Evolutionary conservation across 2,329 filamentous ascomycete genomes (phyloP).

Genomic region (Exophiala sideris): DNA sequence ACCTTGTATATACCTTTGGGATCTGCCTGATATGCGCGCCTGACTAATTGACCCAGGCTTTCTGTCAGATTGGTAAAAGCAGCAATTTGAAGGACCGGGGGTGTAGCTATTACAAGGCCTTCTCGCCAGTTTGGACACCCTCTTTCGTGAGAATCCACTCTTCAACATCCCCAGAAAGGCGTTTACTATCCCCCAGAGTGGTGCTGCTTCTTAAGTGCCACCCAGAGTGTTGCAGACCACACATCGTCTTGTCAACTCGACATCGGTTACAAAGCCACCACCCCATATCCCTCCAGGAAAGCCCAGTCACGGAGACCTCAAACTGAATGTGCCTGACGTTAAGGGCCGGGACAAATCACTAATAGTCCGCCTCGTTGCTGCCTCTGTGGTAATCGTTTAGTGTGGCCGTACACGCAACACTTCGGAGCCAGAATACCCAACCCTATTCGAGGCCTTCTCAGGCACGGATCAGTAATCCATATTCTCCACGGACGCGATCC

Average conservation of each 20-base stretch:
- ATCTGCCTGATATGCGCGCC: neutral
- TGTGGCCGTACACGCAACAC: too few species aligned
- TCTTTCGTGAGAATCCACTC: conserved; percentile 11
- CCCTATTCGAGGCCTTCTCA: conserved; percentile 1
- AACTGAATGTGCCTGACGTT: too few species aligned
- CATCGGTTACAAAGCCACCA: too few species aligned
- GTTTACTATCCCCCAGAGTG: neutral
- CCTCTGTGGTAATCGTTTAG: too few species aligned
- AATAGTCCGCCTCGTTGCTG: too few species aligned
- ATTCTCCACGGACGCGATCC: neutral
- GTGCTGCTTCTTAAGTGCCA: too few species aligned
- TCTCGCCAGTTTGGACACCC: conserved; percentile 4
- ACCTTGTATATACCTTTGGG: neutral
- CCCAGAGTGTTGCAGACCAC: too few species aligned
- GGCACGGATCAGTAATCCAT: conserved; percentile 19
- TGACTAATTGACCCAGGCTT: conserved; percentile 9
- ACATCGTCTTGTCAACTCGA: too few species aligned
- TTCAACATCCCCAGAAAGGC: neutral
- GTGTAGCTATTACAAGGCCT: conserved; percentile 9
- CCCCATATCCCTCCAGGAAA: too few species aligned
- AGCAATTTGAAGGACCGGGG: neutral
- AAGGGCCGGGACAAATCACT: too few species aligned
- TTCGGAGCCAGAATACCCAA: neutral
- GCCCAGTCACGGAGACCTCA: too few species aligned
- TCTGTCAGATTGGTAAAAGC: conserved; percentile 6